Base-by-base conservation (phyloP, 169 alveolate genomes). In the Plasmodium relictum region DNA sequence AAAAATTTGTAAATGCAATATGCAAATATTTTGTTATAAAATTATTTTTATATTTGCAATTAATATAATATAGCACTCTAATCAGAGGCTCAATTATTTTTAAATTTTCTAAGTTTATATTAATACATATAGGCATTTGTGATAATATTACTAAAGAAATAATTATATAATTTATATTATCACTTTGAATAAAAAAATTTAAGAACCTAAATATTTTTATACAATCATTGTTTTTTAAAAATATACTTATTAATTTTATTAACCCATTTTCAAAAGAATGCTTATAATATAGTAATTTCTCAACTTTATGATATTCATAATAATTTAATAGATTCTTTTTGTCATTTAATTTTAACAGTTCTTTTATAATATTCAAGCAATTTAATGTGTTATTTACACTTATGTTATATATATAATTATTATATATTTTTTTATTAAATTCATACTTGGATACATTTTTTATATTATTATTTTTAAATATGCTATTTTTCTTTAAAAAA, bases 241-340 rank as follows among this genome's bases (percentile, higher is more conserved):
- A 70, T 26, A 86, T 44, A 74, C 20, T 39, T 48, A 86, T 31
- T 42, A 70, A 59, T 52, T 86, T 39, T 20, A 59, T 72, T 41
- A 86, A 65, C n/a, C 92, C 92, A 39, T 62, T 86, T 41, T 86
- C 92, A 71, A 69, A 86, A 0, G 92, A 71, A 39, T 86, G 87
- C 22, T 61, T 86, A 66, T 70, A 86, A 65, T 86, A 86, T 48
- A 86, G 39, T 22, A 86, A 65, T 52, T 86, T 69, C 31, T 86
- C 92, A 8, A 86, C 52, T 20, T 71, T 69, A 18, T 66, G 44
- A 1, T 86, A 26, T 45, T 69, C 87, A 22, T 59, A 59, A 16
- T 63, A 31, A 22, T 24, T 86, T 48, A 86, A 62, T 41, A 86
- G 24, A 20, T 41, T 86, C 39, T 71, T 54, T 52, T 63, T 72